Conservation (phyloP, 2,329 filamentous ascomycete genomes). For the Alternaria rosae region DNA sequence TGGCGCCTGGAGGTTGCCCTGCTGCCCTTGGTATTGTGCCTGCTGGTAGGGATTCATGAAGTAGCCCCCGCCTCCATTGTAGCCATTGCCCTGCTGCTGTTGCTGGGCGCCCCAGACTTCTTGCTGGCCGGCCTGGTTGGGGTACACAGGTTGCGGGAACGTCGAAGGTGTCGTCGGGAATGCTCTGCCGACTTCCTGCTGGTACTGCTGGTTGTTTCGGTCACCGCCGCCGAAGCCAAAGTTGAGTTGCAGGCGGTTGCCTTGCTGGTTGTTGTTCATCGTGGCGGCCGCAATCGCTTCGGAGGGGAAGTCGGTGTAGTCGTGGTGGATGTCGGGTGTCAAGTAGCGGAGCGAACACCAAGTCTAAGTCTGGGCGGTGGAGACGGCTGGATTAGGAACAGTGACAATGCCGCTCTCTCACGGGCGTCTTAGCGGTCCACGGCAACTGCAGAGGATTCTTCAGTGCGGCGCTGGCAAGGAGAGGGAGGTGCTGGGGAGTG, state of each 20-base stretch:
- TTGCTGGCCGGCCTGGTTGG: slow-evolving; percentile 66
- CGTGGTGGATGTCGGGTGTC: slow-evolving; percentile 1
- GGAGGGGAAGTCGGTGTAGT: slow-evolving; percentile 15
- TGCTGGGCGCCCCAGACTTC: slow-evolving; percentile 65
- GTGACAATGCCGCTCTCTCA: slow-evolving; percentile 21
- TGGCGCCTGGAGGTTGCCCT: slow-evolving; percentile 56
- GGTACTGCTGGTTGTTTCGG: slow-evolving; percentile 50
- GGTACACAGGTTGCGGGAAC: slow-evolving; percentile 89
- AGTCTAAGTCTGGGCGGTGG: slow-evolving; percentile 21
- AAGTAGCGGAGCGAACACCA: slow-evolving; percentile 21
- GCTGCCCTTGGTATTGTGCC: slow-evolving; percentile 59
- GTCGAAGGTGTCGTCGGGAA: slow-evolving; percentile 83
- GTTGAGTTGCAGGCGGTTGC: slow-evolving; percentile 61
- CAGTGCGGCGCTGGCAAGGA: slow-evolving; percentile 22
- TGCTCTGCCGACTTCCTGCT: slow-evolving; percentile 56
- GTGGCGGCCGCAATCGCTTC: slow-evolving; percentile 25
- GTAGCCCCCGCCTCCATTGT: slow-evolving; percentile 51
- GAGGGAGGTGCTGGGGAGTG: slow-evolving; percentile 22
- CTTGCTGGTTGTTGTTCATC: slow-evolving; percentile 50
- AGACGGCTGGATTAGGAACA: slow-evolving; percentile 15
- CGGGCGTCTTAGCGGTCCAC: slow-evolving; percentile 23
- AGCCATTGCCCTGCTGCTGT: slow-evolving; percentile 31
- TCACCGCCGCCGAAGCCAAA: slow-evolving; percentile 55
- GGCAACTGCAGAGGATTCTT: slow-evolving; percentile 25
- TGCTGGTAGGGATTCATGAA: slow-evolving; percentile 60